Percentiles rank a stretch among this genome's conserved stretches.
phyloP scores from a whole-genome alignment of 306 rosid species.

The Cotoneaster glaucophyllus region DNA sequence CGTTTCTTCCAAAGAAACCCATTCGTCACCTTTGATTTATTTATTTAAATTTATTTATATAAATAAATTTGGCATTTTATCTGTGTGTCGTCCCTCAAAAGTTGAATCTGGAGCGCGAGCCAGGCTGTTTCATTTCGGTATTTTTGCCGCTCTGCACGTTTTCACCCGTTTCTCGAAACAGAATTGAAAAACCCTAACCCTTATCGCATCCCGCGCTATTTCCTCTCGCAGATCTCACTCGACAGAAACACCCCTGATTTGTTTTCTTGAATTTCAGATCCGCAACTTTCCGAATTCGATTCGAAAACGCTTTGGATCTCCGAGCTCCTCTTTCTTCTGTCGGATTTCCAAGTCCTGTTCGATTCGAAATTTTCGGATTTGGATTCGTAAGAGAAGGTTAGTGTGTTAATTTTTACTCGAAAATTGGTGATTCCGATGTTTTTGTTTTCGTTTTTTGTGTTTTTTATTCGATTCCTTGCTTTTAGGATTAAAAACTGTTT shows the following conservation, averaged over 20 bases:
- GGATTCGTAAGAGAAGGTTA: not conserved
- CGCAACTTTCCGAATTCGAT: conserved; percentile 25
- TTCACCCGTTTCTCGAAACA: conserved; percentile 11
- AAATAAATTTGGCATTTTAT: too few relatives aligned
- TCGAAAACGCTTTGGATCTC: not conserved
- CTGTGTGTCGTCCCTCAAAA: conserved; percentile 10
- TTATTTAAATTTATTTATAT: not conserved
- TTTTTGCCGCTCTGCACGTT: conserved; percentile 51
- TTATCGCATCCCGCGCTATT: conserved; percentile 9
- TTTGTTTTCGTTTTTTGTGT: not conserved
- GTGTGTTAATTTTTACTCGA: not conserved
- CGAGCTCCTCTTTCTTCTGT: not conserved
- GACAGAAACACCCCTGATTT: conserved; percentile 3
- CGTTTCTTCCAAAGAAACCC: conserved; percentile 42
- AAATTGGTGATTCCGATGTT: not conserved
- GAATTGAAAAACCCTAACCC: conserved; percentile 62
- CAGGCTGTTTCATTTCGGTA: conserved; percentile 45
- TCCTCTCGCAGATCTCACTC: conserved; percentile 13
- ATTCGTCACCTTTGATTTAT: conserved; percentile 5
- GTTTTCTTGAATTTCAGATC: conserved; percentile 46
- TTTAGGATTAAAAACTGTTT: not conserved
- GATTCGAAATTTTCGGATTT: not conserved
- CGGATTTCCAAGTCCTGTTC: not conserved
- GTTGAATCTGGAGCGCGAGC: conserved; percentile 74
- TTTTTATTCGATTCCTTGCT: not conserved